phyloP scores from a whole-genome alignment of 169 alveolate genomes.

The Plasmodium coatneyi region DNA sequence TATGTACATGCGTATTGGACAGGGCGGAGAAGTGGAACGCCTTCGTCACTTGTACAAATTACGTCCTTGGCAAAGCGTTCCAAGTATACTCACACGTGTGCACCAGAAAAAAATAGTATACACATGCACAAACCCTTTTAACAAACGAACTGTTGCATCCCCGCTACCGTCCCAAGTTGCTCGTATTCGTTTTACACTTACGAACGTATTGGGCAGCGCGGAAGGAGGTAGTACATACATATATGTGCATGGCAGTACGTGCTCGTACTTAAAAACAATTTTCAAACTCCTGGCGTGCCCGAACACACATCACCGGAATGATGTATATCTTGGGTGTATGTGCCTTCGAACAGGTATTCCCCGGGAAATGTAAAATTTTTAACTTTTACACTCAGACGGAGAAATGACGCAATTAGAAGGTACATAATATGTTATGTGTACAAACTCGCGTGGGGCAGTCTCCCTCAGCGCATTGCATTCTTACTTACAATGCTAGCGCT shows the following conservation, averaged over 20 bases:
- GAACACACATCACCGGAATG: background rate
- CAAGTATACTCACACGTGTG: background rate
- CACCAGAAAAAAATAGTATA: background rate
- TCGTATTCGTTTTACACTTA: background rate
- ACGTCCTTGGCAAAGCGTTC: background rate
- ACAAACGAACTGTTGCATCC: background rate
- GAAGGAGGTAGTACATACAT: background rate
- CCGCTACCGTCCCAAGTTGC: background rate
- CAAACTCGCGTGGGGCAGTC: background rate
- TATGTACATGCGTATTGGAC: background rate
- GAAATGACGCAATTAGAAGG: background rate
- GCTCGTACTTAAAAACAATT: background rate
- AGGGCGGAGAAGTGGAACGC: background rate
- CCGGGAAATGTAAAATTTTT: constrained; percentile 1
- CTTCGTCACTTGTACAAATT: background rate
- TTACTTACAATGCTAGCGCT: constrained; percentile 1
- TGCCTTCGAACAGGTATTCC: constrained; percentile 8
- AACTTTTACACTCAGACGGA: background rate
- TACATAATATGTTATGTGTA: background rate
- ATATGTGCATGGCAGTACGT: background rate
- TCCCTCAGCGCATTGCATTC: background rate
- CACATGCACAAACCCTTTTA: background rate
- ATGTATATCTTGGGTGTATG: background rate
- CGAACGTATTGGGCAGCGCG: background rate
- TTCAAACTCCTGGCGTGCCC: constrained; percentile 3